Evolutionary conservation across 257 asterid species (phyloP).

Genomic region (Leptodermis oblonga): DNA sequence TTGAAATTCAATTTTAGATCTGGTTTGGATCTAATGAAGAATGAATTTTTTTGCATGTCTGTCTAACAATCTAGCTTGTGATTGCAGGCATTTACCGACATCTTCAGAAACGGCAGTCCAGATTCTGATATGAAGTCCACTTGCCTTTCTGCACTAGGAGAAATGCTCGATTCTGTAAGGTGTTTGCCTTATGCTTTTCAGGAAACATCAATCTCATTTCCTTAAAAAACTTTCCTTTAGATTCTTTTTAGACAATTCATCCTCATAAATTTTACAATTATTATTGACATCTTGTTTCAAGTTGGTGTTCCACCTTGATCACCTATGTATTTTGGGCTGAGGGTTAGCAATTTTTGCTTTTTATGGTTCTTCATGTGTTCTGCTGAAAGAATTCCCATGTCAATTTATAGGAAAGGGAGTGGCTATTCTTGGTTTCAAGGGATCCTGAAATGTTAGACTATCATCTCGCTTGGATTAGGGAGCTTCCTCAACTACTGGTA

Average conservation of each 20-base stretch:
- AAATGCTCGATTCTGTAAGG: slow-evolving; percentile 79
- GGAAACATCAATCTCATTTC: not conserved
- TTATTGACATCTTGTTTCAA: not conserved
- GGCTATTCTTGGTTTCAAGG: slow-evolving; percentile 31
- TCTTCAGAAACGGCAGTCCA: slow-evolving; percentile 54
- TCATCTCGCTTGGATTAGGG: slow-evolving; percentile 58
- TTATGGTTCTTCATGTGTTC: not conserved
- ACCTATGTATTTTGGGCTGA: not conserved
- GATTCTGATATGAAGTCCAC: slow-evolving; percentile 66
- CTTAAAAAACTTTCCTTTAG: not conserved
- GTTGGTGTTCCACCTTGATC: not conserved
- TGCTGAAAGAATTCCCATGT: not conserved
- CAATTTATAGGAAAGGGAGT: slow-evolving; percentile 46
- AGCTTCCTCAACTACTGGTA: slow-evolving; percentile 66
- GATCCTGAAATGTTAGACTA: slow-evolving; percentile 51
- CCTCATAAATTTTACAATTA: not conserved
- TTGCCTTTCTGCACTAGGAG: slow-evolving; percentile 70
- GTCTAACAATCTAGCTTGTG: slow-evolving; percentile 10
- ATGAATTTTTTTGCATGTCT: not conserved
- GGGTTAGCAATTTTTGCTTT: not conserved
- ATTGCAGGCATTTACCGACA: slow-evolving; percentile 67
- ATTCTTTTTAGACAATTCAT: not conserved
- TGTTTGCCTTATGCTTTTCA: not conserved
- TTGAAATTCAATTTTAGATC: not conserved
- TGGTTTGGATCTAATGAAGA: not conserved